A percentile compares a stretch with the other conserved stretches of the same genome.
These are phyloP conservation scores for Plenodomus lindquistii DNA, from an alignment of 2,329 filamentous ascomycete species.

Conservation along the genomic window DNA sequence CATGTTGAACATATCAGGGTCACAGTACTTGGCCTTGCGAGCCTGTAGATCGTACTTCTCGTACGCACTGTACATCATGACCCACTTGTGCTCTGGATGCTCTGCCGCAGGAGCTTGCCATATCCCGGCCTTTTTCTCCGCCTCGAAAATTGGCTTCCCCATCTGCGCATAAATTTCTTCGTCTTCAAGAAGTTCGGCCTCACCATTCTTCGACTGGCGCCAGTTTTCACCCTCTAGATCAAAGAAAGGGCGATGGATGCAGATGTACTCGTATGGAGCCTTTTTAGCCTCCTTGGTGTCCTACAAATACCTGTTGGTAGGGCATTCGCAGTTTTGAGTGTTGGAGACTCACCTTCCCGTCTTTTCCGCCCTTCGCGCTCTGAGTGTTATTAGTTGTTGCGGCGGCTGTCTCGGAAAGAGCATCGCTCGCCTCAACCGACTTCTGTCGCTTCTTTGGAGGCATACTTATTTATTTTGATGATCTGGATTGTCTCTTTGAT, in stretches of 20 bases:
- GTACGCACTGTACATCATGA: constrained; percentile 20
- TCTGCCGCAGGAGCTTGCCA: constrained; percentile 7
- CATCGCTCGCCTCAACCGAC: neutral
- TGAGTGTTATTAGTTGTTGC: neutral
- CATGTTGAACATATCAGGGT: constrained; percentile 18
- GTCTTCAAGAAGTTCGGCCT: constrained; percentile 1
- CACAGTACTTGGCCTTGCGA: constrained; percentile 13
- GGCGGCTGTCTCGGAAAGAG: neutral
- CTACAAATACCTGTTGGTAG: neutral
- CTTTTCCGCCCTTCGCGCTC: neutral
- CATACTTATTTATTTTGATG: constrained; percentile 11
- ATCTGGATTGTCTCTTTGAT: neutral
- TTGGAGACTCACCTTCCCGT: neutral
- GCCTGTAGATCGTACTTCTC: constrained; percentile 4
- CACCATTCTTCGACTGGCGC: constrained; percentile 1
- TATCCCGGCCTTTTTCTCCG: constrained; percentile 6
- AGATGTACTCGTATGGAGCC: constrained; percentile 15
- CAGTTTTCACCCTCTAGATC: constrained; percentile 13
- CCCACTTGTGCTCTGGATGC: constrained; percentile 20
- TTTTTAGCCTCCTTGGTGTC: neutral
- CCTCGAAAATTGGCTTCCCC: constrained; percentile 9
- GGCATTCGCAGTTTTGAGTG: neutral
- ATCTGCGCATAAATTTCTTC: constrained; percentile 2
- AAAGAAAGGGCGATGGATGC: constrained; percentile 17
- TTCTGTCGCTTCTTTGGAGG: constrained; percentile 15